These are phyloP conservation scores for Termitomyces sp. DNA, from an alignment of 768 basidiomycete genomes.

Conservation along the genomic window DNA sequence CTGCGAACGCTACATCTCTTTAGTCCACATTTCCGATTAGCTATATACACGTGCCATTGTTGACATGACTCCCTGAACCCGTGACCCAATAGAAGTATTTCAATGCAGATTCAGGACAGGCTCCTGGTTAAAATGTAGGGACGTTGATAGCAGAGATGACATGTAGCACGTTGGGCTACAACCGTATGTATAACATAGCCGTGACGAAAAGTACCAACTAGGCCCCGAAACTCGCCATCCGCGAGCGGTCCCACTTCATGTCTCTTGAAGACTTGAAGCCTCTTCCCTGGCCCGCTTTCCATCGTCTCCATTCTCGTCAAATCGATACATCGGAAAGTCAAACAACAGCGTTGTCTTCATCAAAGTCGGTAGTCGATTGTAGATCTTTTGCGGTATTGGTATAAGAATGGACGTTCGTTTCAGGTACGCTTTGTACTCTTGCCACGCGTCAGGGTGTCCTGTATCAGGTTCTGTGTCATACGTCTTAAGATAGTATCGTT, in stretches of 20 bases:
- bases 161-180: too few species aligned
- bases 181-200: not conserved
- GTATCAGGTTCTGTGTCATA: slow-evolving; percentile 26
- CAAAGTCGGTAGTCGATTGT: slow-evolving; percentile 33
- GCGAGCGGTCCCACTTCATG: not conserved
- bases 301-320: slow-evolving; percentile 46
- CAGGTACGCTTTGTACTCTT: not conserved
- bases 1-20: not conserved
- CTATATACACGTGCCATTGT: slow-evolving; percentile 3
- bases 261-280: not conserved
- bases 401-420: not conserved
- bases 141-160: too few species aligned
- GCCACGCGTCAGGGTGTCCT: not conserved
- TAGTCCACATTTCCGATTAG: not conserved
- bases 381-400: not conserved
- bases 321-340: slow-evolving; percentile 58
- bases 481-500: slow-evolving; percentile 49
- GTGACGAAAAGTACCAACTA: too few species aligned
- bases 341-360: slow-evolving; percentile 52
- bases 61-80: too few species aligned
- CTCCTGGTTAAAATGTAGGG: too few species aligned
- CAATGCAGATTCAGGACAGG: too few species aligned
- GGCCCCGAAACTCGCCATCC: too few species aligned
- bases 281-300: slow-evolving; percentile 20
- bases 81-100: too few species aligned